A percentile compares a stretch with the other conserved stretches of the same genome.
Conservation (phyloP, 176 grass and related monocot species). For the Ampelocalamus luodianensis region DNA sequence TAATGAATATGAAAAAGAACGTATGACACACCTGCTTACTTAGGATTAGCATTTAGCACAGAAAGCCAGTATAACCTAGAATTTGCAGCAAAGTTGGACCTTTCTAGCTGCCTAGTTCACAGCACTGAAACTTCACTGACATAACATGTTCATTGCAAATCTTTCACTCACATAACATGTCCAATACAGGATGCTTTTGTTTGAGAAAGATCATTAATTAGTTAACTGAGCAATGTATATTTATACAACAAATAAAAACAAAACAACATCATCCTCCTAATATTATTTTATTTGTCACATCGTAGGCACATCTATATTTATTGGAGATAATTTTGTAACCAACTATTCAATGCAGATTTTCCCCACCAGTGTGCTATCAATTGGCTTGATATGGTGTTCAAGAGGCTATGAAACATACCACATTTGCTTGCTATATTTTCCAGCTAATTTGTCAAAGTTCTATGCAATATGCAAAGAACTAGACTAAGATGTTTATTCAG, state of each 20-base stretch:
- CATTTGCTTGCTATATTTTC: constrained; percentile 1
- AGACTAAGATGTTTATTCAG: not conserved
- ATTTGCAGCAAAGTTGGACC: not conserved
- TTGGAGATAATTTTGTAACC: constrained; percentile 38
- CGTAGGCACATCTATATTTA: constrained; percentile 1
- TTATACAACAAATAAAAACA: constrained; percentile 15
- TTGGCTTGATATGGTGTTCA: constrained; percentile 35
- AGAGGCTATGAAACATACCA: constrained; percentile 26
- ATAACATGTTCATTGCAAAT: constrained; percentile 7
- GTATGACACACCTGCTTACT: constrained; percentile 7
- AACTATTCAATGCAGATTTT: constrained; percentile 46
- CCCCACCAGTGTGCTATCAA: not conserved
- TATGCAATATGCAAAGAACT: not conserved
- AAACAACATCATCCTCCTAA: not conserved
- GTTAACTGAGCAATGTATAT: not conserved
- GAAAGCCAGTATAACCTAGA: not conserved
- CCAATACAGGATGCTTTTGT: not conserved
- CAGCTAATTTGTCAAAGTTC: not conserved
- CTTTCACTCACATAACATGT: not conserved
- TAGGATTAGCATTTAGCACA: constrained; percentile 20
- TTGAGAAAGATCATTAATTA: not conserved
- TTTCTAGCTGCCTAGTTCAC: constrained; percentile 5
- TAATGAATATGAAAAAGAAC: constrained; percentile 31
- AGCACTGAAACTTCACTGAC: not conserved
- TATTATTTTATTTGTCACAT: not conserved